Conservation (phyloP, 768 basidiomycete genomes). For the Leccinellum rugosiceps region DNA sequence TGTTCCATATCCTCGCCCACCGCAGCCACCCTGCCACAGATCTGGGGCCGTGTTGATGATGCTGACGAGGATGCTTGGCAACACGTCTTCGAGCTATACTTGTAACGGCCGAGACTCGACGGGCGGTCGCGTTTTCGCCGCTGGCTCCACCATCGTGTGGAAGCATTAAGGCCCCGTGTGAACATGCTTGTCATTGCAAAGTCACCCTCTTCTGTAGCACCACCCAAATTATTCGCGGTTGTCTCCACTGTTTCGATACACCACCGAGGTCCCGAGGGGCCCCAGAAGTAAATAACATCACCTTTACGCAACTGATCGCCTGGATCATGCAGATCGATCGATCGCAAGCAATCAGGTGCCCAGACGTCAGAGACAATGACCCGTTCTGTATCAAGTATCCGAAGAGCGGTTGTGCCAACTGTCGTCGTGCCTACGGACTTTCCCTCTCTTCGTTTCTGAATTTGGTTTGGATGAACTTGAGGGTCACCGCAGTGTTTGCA, state of each 20-base stretch:
- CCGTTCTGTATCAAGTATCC: neutral
- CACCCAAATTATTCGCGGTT: neutral
- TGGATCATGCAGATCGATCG: neutral
- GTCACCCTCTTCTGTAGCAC: neutral
- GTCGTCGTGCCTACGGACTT: constrained; percentile 11
- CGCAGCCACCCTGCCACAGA: neutral
- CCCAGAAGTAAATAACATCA: neutral
- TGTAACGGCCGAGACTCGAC: neutral
- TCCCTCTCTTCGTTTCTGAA: constrained; percentile 3
- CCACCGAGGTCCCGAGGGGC: constrained; percentile 15
- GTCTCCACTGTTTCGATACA: neutral
- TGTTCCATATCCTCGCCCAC: neutral
- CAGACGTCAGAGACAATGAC: neutral
- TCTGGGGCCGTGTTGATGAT: neutral
- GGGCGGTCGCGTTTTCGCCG: neutral
- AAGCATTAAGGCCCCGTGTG: neutral
- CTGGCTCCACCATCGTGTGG: neutral
- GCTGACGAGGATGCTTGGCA: neutral
- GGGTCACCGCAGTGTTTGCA: neutral
- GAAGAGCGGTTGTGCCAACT: neutral
- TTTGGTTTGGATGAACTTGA: constrained; percentile 3
- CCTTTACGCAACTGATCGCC: neutral
- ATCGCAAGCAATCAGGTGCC: neutral
- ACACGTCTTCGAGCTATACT: neutral
- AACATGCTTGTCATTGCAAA: neutral